A percentile compares a stretch with the other conserved stretches of the same genome.
Conservation (phyloP, 805 yeast genomes). For the Pichia californica region DNA sequence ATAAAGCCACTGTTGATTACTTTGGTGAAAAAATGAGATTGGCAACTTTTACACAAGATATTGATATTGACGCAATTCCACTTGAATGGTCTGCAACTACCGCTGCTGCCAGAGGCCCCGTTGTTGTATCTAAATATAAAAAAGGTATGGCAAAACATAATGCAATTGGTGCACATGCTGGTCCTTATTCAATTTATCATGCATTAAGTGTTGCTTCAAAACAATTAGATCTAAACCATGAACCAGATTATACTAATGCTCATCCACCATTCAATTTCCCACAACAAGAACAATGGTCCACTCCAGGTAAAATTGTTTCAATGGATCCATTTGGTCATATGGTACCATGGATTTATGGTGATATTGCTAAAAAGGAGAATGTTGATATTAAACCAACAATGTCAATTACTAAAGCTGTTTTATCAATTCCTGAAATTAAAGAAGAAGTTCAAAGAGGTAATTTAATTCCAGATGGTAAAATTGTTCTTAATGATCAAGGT, state of each 20-base stretch:
- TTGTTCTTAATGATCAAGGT: slow-evolving; percentile 54
- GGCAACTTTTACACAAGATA: slow-evolving; percentile 49
- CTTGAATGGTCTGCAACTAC: slow-evolving; percentile 49
- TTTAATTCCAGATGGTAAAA: slow-evolving; percentile 50
- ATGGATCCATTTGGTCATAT: slow-evolving; percentile 64
- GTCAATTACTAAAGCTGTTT: slow-evolving; percentile 59
- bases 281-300: slow-evolving; percentile 52
- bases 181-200: slow-evolving; percentile 58
- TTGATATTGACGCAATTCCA: slow-evolving; percentile 41
- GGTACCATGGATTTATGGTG: slow-evolving; percentile 52
- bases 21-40: slow-evolving; percentile 33
- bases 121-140: slow-evolving; percentile 46
- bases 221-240: slow-evolving; percentile 45
- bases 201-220: slow-evolving; percentile 59
- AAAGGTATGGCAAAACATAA: slow-evolving; percentile 49
- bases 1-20: slow-evolving; percentile 1
- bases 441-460: slow-evolving; percentile 50
- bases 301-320: slow-evolving; percentile 50
- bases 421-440: slow-evolving; percentile 53
- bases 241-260: slow-evolving; percentile 57
- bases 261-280: slow-evolving; percentile 54
- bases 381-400: slow-evolving; percentile 60
- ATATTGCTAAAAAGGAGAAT: slow-evolving; percentile 36
- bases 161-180: slow-evolving; percentile 60
- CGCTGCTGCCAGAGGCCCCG: slow-evolving; percentile 47